Conservation (phyloP, 1,284 basidiomycete species). For the Boletus sp. region DNA sequence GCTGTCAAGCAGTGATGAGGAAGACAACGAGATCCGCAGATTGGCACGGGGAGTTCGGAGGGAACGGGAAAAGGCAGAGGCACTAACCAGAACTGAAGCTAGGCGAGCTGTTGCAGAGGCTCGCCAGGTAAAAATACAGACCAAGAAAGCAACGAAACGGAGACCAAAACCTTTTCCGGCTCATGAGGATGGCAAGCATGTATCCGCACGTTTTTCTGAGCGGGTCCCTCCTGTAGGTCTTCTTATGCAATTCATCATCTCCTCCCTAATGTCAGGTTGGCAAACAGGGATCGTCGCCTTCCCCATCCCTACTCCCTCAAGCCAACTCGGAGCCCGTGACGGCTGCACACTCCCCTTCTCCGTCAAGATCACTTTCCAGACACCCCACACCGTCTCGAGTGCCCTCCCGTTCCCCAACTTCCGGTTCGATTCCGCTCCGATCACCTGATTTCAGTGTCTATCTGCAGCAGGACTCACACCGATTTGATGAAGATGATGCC, state of each 20-base stretch:
- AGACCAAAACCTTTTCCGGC: slow-evolving; percentile 34
- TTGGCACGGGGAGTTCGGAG: slow-evolving; percentile 23
- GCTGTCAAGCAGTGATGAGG: slow-evolving; percentile 39
- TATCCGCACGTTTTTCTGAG: background rate
- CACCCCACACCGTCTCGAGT: background rate
- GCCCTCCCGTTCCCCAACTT: slow-evolving; percentile 12
- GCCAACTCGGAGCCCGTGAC: slow-evolving; percentile 14
- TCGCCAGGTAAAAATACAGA: slow-evolving; percentile 7
- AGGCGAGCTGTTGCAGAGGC: slow-evolving; percentile 13
- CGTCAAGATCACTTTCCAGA: slow-evolving; percentile 2
- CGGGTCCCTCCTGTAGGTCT: slow-evolving; percentile 15
- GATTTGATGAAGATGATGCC: slow-evolving; percentile 8
- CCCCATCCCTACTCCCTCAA: slow-evolving; percentile 4
- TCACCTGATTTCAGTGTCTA: slow-evolving; percentile 15
- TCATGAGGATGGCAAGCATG: background rate
- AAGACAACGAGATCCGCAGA: slow-evolving; percentile 32
- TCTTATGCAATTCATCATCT: background rate
- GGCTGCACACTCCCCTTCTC: slow-evolving; percentile 3
- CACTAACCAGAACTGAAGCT: slow-evolving; percentile 15
- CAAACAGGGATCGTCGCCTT: slow-evolving; percentile 11
- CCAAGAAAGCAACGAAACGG: slow-evolving; percentile 21
- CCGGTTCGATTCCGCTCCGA: background rate
- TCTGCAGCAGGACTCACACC: slow-evolving; percentile 16
- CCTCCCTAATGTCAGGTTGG: background rate
- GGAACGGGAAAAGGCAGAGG: slow-evolving; percentile 25